These are phyloP conservation scores for Metahyphopichia silvanorum DNA, from an alignment of 805 yeast genomes.

Conservation along the genomic window DNA sequence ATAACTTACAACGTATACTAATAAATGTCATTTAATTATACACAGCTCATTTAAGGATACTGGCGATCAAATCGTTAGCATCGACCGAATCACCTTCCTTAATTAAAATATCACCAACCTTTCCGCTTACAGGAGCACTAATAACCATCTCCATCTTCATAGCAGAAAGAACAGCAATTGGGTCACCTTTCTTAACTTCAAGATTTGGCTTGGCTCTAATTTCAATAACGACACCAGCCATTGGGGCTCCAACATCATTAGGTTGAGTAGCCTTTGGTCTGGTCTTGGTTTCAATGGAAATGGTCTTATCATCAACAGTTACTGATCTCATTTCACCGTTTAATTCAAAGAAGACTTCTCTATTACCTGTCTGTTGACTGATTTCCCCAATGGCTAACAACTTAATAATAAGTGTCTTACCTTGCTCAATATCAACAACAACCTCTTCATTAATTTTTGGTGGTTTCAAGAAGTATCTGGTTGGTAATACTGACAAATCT, in stretches of 20 bases:
- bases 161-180: slow-evolving; percentile 89
- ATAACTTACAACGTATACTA: no score
- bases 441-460: slow-evolving; percentile 87
- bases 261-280: slow-evolving; percentile 94
- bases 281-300: slow-evolving; percentile 78
- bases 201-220: slow-evolving; percentile 85
- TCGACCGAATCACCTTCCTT: slow-evolving; percentile 95
- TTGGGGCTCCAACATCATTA: slow-evolving; percentile 95
- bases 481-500: slow-evolving; percentile 91
- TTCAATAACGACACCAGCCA: slow-evolving; percentile 98
- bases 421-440: slow-evolving; percentile 85
- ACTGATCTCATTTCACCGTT: slow-evolving; percentile 98
- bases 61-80: slow-evolving; percentile 77
- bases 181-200: slow-evolving; percentile 94
- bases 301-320: slow-evolving; percentile 81
- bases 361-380: slow-evolving; percentile 76
- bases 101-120: slow-evolving; percentile 69
- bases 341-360: slow-evolving; percentile 96
- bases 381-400: slow-evolving; percentile 91
- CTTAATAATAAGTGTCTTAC: slow-evolving; percentile 89
- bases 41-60: slow-evolving; percentile 21
- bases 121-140: slow-evolving; percentile 86
- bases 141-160: slow-evolving; percentile 99
- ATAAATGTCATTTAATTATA: not conserved
- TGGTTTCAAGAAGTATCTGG: slow-evolving; percentile 84